Conservation (phyloP, 2,329 filamentous ascomycete species). For the Phyllosticta paracitricarpa region DNA sequence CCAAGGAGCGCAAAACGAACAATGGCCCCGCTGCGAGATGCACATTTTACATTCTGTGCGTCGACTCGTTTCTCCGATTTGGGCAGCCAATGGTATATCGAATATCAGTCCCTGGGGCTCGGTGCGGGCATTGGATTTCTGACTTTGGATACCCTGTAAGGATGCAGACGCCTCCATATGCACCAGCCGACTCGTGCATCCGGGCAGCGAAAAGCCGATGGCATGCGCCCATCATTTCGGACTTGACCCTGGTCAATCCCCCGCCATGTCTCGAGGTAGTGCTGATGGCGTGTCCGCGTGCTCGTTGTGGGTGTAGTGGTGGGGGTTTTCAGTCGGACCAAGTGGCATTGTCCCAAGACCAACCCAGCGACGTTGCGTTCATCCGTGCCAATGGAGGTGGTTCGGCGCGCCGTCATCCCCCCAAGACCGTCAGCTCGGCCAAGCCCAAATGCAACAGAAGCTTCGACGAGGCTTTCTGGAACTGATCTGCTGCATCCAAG, state of each 20-base stretch:
- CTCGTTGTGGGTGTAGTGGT: background rate
- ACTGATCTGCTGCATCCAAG: background rate
- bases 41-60: background rate
- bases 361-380: background rate
- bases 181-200: background rate
- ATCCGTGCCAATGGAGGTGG: background rate
- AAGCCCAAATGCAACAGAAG: background rate
- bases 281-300: background rate
- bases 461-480: background rate
- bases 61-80: background rate
- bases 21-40: background rate
- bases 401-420: background rate
- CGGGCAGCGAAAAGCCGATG: background rate
- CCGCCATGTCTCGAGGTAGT: background rate
- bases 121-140: background rate
- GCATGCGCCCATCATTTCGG: background rate
- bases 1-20: background rate
- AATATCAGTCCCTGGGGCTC: background rate
- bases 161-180: background rate
- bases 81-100: background rate
- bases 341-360: background rate
- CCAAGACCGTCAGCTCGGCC: background rate
- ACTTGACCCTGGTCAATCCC: background rate
- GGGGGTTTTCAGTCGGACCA: background rate
- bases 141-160: background rate